Percentiles rank a stretch among this genome's conserved stretches.
phyloP scores from a whole-genome alignment of 2,329 filamentous ascomycete species.

The Talaromyces pinophilus region DNA sequence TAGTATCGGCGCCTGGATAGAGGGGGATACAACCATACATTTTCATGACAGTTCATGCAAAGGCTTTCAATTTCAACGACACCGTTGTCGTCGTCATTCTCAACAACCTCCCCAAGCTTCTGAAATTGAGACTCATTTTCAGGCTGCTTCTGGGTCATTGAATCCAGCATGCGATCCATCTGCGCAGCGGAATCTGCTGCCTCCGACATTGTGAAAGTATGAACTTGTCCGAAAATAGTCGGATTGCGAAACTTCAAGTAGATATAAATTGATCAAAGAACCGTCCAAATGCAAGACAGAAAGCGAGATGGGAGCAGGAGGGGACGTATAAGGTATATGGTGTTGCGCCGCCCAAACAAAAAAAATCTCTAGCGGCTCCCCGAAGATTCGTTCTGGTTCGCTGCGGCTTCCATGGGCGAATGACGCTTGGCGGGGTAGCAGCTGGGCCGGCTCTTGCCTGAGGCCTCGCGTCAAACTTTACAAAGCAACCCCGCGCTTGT shows the following conservation, averaged over 20 bases:
- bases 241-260: neutral
- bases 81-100: slow-evolving; percentile 45
- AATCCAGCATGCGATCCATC: slow-evolving; percentile 24
- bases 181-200: slow-evolving; percentile 19
- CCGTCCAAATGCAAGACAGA: neutral
- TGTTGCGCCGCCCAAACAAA: neutral
- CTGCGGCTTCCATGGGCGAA: slow-evolving; percentile 17
- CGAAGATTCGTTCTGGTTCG: slow-evolving; percentile 25
- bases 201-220: slow-evolving; percentile 21
- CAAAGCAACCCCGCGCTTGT: slow-evolving; percentile 38
- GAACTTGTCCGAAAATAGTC: neutral
- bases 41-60: slow-evolving; percentile 83
- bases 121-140: slow-evolving; percentile 38
- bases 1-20: slow-evolving; percentile 21
- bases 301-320: neutral
- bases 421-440: slow-evolving; percentile 15
- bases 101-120: slow-evolving; percentile 42
- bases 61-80: slow-evolving; percentile 63
- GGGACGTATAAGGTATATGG: neutral
- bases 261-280: neutral
- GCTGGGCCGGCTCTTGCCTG: neutral
- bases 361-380: slow-evolving; percentile 23
- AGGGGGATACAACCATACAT: slow-evolving; percentile 52
- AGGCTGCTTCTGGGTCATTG: slow-evolving; percentile 23
- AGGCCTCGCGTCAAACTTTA: neutral